Evolutionary conservation across 495 filamentous ascomycete species (phyloP), one percentile per base, ranked within the genome.

Genomic region (Aspergillus wentii): DNA sequence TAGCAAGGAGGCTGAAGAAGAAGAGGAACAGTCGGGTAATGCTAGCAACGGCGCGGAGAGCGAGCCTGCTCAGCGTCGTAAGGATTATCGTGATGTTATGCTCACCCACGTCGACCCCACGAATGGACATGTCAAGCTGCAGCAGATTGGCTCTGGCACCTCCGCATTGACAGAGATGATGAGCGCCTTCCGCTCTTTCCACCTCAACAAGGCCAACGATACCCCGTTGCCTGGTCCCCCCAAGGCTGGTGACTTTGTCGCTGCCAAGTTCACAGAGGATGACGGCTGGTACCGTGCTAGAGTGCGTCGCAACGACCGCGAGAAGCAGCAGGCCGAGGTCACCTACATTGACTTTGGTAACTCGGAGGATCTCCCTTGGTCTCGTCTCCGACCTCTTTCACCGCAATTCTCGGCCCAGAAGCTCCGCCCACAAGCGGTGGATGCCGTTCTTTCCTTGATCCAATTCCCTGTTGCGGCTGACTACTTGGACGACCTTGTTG

Each of bases 271-370:
- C 69, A 79, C 77, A 2, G 81, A 82, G 32, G 94, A 99, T 53
- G 73, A 78, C 43, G 76, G 89, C 49, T 97, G 92, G 89, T 99
- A 99, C 71, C 86, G 94, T 32, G 94, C 86, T 28, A 82, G 81
- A 43, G 75, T 99, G 30, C 82, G 88, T 22, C 82, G 91, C 46
- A 94, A 95, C 62, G 92, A 99, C 61, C 88, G 92, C 43, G 75
- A 86, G 23, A 81, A 81, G 46, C 83, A 94, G 69, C 78, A 83
- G 44, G 84, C 88, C 8, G 90, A 97, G 62, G 80, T 99, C 4
- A 59, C 90, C 10, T 99, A 95, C 66, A 79, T 97, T 45, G 94
- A 99, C 64, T 99, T 91, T 60, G 94, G 94, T 43, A 97, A 99
- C 72, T 81, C 78, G 15, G 94, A 97, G 67, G 77, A 78, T 51